Conservation (phyloP, 2,329 filamentous ascomycete species). For the Didymella segeticola region DNA sequence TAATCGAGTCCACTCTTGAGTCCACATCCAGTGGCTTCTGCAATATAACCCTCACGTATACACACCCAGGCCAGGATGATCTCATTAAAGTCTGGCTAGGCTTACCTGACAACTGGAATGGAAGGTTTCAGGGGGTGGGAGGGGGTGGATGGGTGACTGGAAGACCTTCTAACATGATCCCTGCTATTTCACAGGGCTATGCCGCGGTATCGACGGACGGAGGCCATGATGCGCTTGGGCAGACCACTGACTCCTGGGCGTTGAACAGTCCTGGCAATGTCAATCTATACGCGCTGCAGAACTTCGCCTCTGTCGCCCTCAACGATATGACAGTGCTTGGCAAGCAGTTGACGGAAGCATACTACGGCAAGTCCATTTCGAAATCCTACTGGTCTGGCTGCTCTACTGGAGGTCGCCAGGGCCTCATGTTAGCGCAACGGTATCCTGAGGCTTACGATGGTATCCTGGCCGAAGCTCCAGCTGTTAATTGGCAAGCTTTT, state of each 20-base stretch:
- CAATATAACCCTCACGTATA: slow-evolving; percentile 28
- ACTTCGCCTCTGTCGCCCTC: slow-evolving; percentile 43
- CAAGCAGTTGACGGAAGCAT: slow-evolving; percentile 20
- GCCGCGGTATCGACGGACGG: slow-evolving; percentile 33
- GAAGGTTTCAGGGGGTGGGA: slow-evolving; percentile 31
- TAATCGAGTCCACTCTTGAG: not conserved
- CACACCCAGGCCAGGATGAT: slow-evolving; percentile 28
- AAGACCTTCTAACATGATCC: slow-evolving; percentile 17
- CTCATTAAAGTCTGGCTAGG: slow-evolving; percentile 25
- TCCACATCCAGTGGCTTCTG: slow-evolving; percentile 18
- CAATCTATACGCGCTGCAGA: slow-evolving; percentile 32
- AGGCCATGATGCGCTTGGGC: slow-evolving; percentile 17
- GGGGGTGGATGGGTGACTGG: slow-evolving; percentile 36
- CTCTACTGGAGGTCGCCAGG: slow-evolving; percentile 44
- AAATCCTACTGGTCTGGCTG: slow-evolving; percentile 47
- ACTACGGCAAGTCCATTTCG: slow-evolving; percentile 36
- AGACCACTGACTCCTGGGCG: slow-evolving; percentile 12
- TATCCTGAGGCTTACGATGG: slow-evolving; percentile 41
- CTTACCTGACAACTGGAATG: slow-evolving; percentile 29
- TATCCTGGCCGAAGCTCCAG: slow-evolving; percentile 38
- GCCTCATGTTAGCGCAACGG: slow-evolving; percentile 35
- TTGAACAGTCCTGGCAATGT: slow-evolving; percentile 27
- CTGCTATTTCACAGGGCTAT: slow-evolving; percentile 29
- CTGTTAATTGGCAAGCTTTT: slow-evolving; percentile 24
- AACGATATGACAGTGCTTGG: slow-evolving; percentile 31